Conservation (phyloP, 192 early-diverging fungal species). For the Gigaspora rosea region DNA sequence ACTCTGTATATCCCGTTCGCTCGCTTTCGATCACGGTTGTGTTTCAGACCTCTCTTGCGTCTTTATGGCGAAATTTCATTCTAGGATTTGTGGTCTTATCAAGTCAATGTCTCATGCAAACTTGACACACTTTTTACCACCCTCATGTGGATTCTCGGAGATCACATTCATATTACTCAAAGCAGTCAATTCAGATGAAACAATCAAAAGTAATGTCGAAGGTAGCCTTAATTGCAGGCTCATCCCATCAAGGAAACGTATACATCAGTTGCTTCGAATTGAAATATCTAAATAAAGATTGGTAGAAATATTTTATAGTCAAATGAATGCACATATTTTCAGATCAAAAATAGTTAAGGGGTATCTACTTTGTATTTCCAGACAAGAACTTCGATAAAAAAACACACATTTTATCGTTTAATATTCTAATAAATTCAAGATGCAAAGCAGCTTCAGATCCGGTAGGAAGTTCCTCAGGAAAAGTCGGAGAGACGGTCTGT, state of each 20-base stretch:
- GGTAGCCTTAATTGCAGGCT: slow-evolving; percentile 93
- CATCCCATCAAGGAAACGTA: slow-evolving; percentile 98
- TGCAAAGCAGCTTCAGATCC: slow-evolving; percentile 53
- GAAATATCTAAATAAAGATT: slow-evolving; percentile 54
- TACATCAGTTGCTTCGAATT: slow-evolving; percentile 93
- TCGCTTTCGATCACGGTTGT: too few relatives aligned
- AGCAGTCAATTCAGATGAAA: slow-evolving; percentile 74
- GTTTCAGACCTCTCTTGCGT: too few relatives aligned
- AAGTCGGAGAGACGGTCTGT: slow-evolving; percentile 56
- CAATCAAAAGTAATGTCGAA: slow-evolving; percentile 88
- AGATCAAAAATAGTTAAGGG: neutral
- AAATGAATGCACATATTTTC: neutral
- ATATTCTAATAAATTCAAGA: slow-evolving; percentile 63
- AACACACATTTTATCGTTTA: slow-evolving; percentile 89
- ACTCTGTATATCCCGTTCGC: too few relatives aligned
- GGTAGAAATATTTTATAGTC: too few relatives aligned
- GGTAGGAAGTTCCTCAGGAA: slow-evolving; percentile 55
- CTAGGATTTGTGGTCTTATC: too few relatives aligned
- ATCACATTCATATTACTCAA: slow-evolving; percentile 92
- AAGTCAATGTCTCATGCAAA: slow-evolving; percentile 51
- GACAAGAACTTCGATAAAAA: slow-evolving; percentile 87
- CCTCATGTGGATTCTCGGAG: slow-evolving; percentile 59
- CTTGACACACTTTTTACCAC: slow-evolving; percentile 77
- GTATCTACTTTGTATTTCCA: slow-evolving; percentile 21
- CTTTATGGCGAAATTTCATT: too few relatives aligned